Base-by-base conservation (phyloP, 306 rosid genomes). In the Sphenostylis stenocarpa region DNA sequence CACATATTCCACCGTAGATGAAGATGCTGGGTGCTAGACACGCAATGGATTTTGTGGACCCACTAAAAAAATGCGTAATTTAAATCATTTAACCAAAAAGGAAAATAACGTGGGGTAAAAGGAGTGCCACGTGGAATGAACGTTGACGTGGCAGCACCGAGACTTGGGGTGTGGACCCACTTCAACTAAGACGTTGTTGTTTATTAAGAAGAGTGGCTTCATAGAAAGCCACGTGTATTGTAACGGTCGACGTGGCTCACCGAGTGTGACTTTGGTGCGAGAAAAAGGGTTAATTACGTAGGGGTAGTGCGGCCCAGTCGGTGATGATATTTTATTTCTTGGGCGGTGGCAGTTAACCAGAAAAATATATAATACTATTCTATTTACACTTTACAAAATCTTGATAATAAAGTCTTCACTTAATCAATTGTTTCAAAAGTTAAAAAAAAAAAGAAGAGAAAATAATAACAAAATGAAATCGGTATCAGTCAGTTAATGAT, bases 331-430 rank as follows among this genome's bases (percentile, higher is more conserved):
- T n/a, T 26, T 15, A 13, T 10, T 14, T 20, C 36, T 16, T 9
- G 78, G 85, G 75, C 81, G 85, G 83, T 81, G 85, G 71, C 49
- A 84, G 85, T 85, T 85, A 77, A 85, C 81, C 80, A 24, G 57
- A 56, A 58, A 49, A 31, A 34, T 4, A 19, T 31, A 56, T 31
- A 48, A 17, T 49, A n/a, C n/a, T n/a, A 73, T 72, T 16, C 10
- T 77, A 17, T 36, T 4, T 4, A 48, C 44, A 16, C 71, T 76
- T 79, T 39, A 31, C 41, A 39, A n/a, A 14, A 69, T 49, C 24
- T 17, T 41, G 12, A 41, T 41, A 3, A 41, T 39, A 39, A 39
- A 39, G 11, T 39, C 4, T 39, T 39, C 15, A 10, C 11, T 39
- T 39, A 39, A 36, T 36, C 4, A 11, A 4, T 10, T 41, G 5